Evolutionary conservation across 148 eudicot genomes (phyloP), one percentile per base, ranked within the genome.

Genomic region (Rhododendron williamsianum): DNA sequence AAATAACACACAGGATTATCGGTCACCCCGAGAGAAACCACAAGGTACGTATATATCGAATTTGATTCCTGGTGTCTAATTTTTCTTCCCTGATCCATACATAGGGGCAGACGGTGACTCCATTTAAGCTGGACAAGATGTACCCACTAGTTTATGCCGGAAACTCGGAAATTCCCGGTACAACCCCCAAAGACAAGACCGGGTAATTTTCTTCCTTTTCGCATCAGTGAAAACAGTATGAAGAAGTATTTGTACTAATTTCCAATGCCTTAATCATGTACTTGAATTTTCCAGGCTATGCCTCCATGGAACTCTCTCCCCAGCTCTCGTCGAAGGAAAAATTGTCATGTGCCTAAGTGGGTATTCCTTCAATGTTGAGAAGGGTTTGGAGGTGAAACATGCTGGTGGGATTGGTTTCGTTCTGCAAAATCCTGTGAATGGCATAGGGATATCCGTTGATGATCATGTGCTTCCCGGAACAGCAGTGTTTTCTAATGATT

Each of bases 391-490:
- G 82, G 87, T 86, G 18, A 74, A 56, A 73, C 58, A 63, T 58
- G 87, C 73, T 30, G 85, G 85, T 6, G 87, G 87, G 6, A 19
- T 38, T 41, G 87, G 87, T 30, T 9, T 81, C 4, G 51, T 85
- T 11, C 36, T 81, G 23, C 23, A 49, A 6, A 85, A 52, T 51
- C 72, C 54, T 49, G 35, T 10, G 48, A 18, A 23, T 46, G 88
- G 85, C 12, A 63, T 76, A 8, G 80, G 80, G 16, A 81, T 72
- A 36, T n/a, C 73, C 2, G 56, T 85, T 6, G 58, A 36, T 71
- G 80, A 80, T 85, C 87, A 80, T 51, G 36, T 85, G 33, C 81
- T 82, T 18, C 82, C 88, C 5, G 85, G 76, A 72, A 85, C 87
- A 49, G 16, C 60, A 30, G 51, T 82, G 33, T 69, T 69, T 15